phyloP scores from a whole-genome alignment of 306 rosid genomes.

The Nissolia schottii region DNA sequence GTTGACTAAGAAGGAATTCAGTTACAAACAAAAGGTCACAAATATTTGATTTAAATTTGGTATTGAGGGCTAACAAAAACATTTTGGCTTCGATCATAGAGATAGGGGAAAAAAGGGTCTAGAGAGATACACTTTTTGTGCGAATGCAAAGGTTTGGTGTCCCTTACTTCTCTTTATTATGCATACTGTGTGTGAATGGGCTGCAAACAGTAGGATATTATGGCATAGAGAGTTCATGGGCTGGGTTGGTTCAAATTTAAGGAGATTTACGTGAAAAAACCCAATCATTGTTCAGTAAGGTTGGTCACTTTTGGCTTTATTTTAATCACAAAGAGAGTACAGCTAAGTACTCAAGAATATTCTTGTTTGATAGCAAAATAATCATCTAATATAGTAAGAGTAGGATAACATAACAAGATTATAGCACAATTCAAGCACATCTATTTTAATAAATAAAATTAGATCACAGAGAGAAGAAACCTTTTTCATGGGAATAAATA shows the following conservation, averaged over 20 bases:
- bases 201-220: background rate
- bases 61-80: background rate
- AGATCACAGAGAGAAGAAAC: slow-evolving; percentile 12
- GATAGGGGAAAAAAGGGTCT: background rate
- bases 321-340: background rate
- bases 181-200: background rate
- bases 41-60: background rate
- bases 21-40: background rate
- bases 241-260: background rate
- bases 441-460: background rate
- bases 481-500: background rate
- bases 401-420: background rate
- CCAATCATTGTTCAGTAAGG: background rate
- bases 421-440: slow-evolving; percentile 10
- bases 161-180: background rate
- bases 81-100: background rate
- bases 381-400: background rate
- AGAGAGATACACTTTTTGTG: background rate
- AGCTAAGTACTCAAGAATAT: background rate
- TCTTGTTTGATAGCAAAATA: background rate
- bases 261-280: background rate
- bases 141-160: background rate
- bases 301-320: background rate
- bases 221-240: background rate
- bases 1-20: background rate